Evolutionary conservation across 768 basidiomycete genomes (phyloP).

Genomic region (Coprinellus micaceus): DNA sequence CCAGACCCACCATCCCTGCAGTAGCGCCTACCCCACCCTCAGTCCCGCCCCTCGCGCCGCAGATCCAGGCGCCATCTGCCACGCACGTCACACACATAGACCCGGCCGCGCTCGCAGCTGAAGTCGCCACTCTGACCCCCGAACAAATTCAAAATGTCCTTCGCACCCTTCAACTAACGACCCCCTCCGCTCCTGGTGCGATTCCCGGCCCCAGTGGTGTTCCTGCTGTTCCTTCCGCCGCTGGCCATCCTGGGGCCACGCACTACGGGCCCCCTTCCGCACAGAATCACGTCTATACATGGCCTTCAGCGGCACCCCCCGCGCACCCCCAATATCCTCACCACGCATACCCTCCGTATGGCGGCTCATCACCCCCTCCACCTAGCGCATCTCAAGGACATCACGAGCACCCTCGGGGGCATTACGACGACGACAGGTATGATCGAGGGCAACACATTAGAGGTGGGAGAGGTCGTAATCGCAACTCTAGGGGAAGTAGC

Average conservation of each 20-base stretch:
- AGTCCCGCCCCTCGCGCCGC: too few relatives aligned
- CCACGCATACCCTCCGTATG: constrained; percentile 8
- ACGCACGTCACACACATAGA: constrained; percentile 20
- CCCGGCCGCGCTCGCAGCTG: constrained; percentile 57
- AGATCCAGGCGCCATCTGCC: constrained; percentile 10
- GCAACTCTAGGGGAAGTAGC: constrained; percentile 32
- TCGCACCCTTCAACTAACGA: constrained; percentile 43
- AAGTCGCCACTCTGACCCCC: constrained; percentile 70
- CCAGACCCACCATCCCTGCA: too few relatives aligned
- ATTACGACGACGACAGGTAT: constrained; percentile 10
- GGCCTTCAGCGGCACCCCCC: background rate
- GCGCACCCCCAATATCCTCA: constrained; percentile 7
- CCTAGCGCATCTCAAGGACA: constrained; percentile 12
- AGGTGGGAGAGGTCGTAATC: constrained; percentile 31
- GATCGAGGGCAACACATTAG: constrained; percentile 27
- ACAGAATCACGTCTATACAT: constrained; percentile 6
- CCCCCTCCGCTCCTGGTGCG: constrained; percentile 18
- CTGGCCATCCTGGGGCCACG: constrained; percentile 5
- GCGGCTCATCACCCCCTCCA: constrained; percentile 8
- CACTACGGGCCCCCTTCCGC: background rate
- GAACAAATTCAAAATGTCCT: constrained; percentile 73
- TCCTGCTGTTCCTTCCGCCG: constrained; percentile 16
- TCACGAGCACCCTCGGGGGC: constrained; percentile 13
- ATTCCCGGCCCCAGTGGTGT: constrained; percentile 19
- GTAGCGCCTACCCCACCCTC: too few relatives aligned